Evolutionary conservation across 768 basidiomycete genomes (phyloP).

Genomic region (Ramaria rubella): DNA sequence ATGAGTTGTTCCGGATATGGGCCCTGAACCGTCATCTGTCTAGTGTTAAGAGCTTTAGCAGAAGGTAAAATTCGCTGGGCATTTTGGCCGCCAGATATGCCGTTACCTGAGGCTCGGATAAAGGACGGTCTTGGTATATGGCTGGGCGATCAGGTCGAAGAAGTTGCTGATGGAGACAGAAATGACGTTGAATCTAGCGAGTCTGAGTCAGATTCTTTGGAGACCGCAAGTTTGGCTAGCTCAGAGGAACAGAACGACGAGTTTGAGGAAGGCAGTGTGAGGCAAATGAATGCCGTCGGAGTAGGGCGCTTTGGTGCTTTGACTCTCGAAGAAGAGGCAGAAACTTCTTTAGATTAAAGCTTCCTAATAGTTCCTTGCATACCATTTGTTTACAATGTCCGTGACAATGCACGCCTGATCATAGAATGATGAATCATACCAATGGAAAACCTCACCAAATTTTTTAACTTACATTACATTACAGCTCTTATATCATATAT

Average conservation of each 20-base stretch:
- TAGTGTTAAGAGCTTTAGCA: conserved; percentile 77
- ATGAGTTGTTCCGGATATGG: background rate
- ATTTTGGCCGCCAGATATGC: conserved; percentile 65
- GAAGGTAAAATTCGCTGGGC: conserved; percentile 80
- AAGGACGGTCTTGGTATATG: conserved; percentile 47
- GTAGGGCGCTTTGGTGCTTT: background rate
- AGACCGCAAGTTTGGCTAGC: too few species aligned
- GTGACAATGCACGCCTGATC: too few species aligned
- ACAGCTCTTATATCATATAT: too few species aligned
- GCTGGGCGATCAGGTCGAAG: conserved; percentile 41
- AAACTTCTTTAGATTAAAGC: too few species aligned
- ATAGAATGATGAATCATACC: too few species aligned
- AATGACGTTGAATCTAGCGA: conserved; percentile 19
- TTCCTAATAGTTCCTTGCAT: too few species aligned
- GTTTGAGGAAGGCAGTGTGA: background rate
- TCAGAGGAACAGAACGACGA: background rate
- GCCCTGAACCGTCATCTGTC: background rate
- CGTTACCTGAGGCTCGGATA: conserved; percentile 21
- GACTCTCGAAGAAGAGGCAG: background rate
- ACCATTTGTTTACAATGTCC: too few species aligned
- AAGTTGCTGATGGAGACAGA: conserved; percentile 27
- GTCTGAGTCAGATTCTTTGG: background rate
- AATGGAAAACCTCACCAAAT: too few species aligned
- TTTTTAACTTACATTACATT: too few species aligned
- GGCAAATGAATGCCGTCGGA: background rate